phyloP scores from a whole-genome alignment of 176 grass and related monocot genomes.

The Zea mays region Zm-B73-REFERENCE-NAM-5.0 NC_050099.1:179869501-179870000 shows the following conservation, averaged over 20 bases:
- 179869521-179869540: neutral
- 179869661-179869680: conserved; percentile 30
- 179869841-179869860: neutral
- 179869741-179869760: conserved; percentile 49
- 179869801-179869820: neutral
- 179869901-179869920: neutral
- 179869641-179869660: neutral
- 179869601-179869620: conserved; percentile 31
- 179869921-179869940: too few species aligned
- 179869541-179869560: conserved; percentile 34
- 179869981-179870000: conserved; percentile 40
- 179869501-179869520: neutral
- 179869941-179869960: too few species aligned
- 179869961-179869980: conserved; percentile 13
- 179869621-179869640: neutral
- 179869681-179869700: neutral
- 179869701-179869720: neutral
- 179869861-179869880: conserved; percentile 13
- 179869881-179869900: neutral
- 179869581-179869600: conserved; percentile 40
- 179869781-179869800: too few species aligned
- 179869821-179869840: too few species aligned
- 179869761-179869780: conserved; percentile 29
- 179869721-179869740: neutral
- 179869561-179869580: neutral